Evolutionary conservation across 1,284 basidiomycete species (phyloP), one percentile per base, ranked within the genome.

Genomic region (Pseudozyma pruni): DNA sequence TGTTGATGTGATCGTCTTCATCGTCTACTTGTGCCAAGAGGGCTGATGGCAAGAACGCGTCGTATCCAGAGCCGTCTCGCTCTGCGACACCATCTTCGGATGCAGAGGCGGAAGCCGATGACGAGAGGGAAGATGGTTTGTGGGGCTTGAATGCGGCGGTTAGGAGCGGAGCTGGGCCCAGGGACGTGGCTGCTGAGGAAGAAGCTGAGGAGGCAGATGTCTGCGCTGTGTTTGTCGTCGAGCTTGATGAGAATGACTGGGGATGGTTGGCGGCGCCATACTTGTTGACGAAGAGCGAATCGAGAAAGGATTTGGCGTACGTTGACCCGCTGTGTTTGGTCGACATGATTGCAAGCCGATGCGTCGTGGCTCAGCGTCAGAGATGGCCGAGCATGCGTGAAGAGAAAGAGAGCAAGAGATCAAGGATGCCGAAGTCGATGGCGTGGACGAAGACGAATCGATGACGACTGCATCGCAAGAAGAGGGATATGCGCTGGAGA

Each of bases 31-130:
- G 41, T 2, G 57, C 56, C 20, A 60, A 16, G 16, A 66, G 57
- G 2, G 44, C 41, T 10, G 60, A 60, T 10, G 68, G 62, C 0
- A 57, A 31, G 29, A 56, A 55, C 3, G 60, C 56, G 23, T 63
- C 67, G 53, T 55, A 52, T 8, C 37, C 52, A 4, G 40, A 46
- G 1, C 37, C 3, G 9, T 60, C 62, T 14, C 39, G 19, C 13
- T 61, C 62, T 8, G 37, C 62, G 13, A 40, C 50, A 13, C 63
- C 72, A 46, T 74, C 72, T 11, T 74, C 66, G 8, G 66, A 74
- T 8, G 72, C 72, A n/a, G 72, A 74, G 3, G 68, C 67, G 5
- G 71, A 74, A 8, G 67, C 72, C 8, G 62, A 71, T 11, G 72
- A 67, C 8, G 72, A 74, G 10, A 74, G 51, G 11, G 69, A 74